Evolutionary conservation across 2,329 filamentous ascomycete genomes (phyloP).

Genomic region (Botrytis medusae): DNA sequence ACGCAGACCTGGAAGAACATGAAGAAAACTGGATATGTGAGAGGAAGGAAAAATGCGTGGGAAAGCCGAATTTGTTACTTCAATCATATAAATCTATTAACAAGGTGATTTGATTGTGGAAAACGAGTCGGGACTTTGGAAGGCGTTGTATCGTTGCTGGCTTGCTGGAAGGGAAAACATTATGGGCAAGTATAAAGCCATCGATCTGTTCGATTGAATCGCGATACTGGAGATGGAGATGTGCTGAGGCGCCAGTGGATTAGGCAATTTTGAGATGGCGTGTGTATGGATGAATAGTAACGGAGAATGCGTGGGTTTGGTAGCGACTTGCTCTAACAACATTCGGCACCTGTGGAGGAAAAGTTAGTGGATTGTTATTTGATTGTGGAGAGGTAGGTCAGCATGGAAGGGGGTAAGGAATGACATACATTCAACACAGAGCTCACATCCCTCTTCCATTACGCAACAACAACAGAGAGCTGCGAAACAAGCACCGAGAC

Average conservation of each 20-base stretch:
- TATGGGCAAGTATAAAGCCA: conserved; percentile 4
- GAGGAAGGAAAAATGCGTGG: conserved; percentile 8
- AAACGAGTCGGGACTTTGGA: background rate
- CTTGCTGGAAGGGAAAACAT: background rate
- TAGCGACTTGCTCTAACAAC: conserved; percentile 6
- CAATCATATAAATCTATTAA: conserved; percentile 2
- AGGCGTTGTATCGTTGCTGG: conserved; percentile 2
- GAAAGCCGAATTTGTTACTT: background rate
- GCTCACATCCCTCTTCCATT: conserved; percentile 52
- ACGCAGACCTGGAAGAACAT: conserved; percentile 1
- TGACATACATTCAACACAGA: conserved; percentile 47
- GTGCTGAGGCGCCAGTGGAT: background rate
- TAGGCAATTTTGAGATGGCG: background rate
- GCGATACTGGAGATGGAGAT: background rate
- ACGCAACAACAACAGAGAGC: conserved; percentile 53
- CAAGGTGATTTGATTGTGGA: background rate
- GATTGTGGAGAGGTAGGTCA: background rate
- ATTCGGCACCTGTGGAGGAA: conserved; percentile 14
- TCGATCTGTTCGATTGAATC: background rate
- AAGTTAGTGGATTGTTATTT: conserved; percentile 1
- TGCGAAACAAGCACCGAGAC: conserved; percentile 49
- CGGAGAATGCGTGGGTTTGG: background rate
- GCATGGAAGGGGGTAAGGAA: background rate
- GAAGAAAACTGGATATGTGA: background rate
- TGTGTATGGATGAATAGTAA: background rate